Base-by-base conservation (phyloP, 1,284 basidiomycete genomes). In the Apiotrichum brassicae region DNA sequence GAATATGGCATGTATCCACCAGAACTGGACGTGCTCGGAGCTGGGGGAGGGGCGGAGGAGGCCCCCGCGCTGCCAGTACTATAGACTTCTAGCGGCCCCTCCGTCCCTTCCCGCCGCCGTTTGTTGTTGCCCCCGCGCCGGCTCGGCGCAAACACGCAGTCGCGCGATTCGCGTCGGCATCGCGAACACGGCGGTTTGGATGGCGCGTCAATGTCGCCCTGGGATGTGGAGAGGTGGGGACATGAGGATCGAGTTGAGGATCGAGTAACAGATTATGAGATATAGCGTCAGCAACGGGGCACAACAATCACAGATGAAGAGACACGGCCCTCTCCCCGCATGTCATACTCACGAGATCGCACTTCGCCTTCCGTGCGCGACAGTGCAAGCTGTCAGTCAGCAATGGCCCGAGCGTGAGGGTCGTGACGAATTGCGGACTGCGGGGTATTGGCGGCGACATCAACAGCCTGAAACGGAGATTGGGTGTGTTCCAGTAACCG, bases 201-300 rank as follows among this genome's bases (percentile, higher is more conserved):
- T 0, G 75, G 75, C 5, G 66, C 64, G 44, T 76, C 70, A 42
- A 75, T 72, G 44, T 75, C 71, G 18, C 75, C 75, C 56, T 69
- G 37, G 5, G 14, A 22, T 39, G 23, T n/a, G n/a, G n/a, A n/a
- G n/a, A n/a, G n/a, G n/a, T n/a, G n/a, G n/a, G n/a, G n/a, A n/a
- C n/a, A n/a, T n/a, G n/a, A n/a, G n/a, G n/a, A n/a, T n/a, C n/a
- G n/a, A n/a, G n/a, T n/a, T n/a, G n/a, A n/a, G n/a, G n/a, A n/a
- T n/a, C n/a, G n/a, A n/a, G n/a, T n/a, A n/a, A n/a, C n/a, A n/a
- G n/a, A n/a, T n/a, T n/a, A n/a, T n/a, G n/a, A n/a, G n/a, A n/a
- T n/a, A n/a, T n/a, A n/a, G n/a, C n/a, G n/a, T n/a, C n/a, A n/a
- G n/a, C n/a, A n/a, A n/a, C n/a, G n/a, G n/a, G n/a, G n/a, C n/a